Evolutionary conservation across 257 asterid species (phyloP), one percentile per base, ranked within the genome.

Genomic region (Mentha longifolia): DNA sequence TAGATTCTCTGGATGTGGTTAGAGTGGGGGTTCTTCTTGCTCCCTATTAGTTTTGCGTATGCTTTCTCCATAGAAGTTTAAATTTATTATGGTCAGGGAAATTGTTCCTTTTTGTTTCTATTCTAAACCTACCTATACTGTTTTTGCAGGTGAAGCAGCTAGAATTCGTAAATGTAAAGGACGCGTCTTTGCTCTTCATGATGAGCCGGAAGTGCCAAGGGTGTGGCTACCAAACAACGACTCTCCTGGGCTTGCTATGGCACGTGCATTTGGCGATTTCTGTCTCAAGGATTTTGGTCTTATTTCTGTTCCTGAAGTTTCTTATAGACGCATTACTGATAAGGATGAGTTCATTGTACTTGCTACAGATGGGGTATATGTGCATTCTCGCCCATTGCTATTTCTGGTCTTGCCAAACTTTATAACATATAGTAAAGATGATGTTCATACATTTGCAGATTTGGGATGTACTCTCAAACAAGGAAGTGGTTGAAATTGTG

Each of bases 171-270:
- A 86, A 78, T 86, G 84, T 75, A 91, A 67, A 78, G 97, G 97
- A 43, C 96, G 96, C 22, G 91, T 91, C 61, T 91, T 91, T 80
- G 83, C 97, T 19, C 95, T 91, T 60, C 91, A 69, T 22, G 96
- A 89, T 47, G 97, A 91, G 78, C 96, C 96, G 0, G 97, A 85
- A 42, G 95, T 91, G 68, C 76, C 95, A 50, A 82, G 97, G 82
- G 93, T 91, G 64, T 91, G 97, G 97, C 87, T 91, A 43, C 97
- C 97, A 4, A 76, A 91, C 79, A 76, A 74, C 7, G 81, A 91
- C 83, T 89, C 91, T 60, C 97, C 97, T 25, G 97, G 97, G 54
- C 95, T 91, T 73, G 97, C 97, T 59, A 91, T 91, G 97, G 95
- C 97, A 47, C 96, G 97, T 56, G 97, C 97, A 43, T 86, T 91